These are phyloP conservation scores for Pyrus betulifolia DNA, from an alignment of 306 rosid species.

Conservation along the genomic window DNA sequence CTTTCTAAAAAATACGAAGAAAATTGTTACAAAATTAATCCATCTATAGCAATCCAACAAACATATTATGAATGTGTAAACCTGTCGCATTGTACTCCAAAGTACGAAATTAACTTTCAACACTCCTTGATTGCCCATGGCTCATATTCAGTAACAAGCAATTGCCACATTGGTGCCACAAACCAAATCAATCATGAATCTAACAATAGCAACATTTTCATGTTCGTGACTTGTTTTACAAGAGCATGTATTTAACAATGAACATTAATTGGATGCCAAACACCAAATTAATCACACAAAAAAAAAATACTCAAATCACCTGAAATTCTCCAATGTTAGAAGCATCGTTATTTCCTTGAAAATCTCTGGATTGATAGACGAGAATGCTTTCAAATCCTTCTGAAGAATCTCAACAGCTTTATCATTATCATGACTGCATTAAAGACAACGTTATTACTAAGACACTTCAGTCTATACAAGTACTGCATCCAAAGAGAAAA, in stretches of 20 bases:
- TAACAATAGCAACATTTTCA: neutral
- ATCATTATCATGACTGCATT: conserved; percentile 52
- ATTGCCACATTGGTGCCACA: neutral
- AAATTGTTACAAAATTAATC: too few relatives aligned
- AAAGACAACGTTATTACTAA: neutral
- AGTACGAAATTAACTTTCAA: too few relatives aligned
- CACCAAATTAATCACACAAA: neutral
- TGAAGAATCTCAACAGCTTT: conserved; percentile 71
- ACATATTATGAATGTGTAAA: too few relatives aligned
- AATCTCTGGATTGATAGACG: conserved; percentile 53
- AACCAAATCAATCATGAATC: neutral
- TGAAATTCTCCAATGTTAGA: conserved; percentile 58
- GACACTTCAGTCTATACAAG: neutral
- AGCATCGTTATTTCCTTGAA: conserved; percentile 75
- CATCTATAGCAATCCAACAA: too few relatives aligned
- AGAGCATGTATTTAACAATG: neutral
- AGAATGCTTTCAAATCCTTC: conserved; percentile 67
- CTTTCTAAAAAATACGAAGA: too few relatives aligned
- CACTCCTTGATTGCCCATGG: too few relatives aligned
- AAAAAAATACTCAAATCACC: conserved; percentile 24
- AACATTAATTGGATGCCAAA: neutral
- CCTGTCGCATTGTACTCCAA: too few relatives aligned
- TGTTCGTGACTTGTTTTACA: neutral
- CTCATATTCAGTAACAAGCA: too few relatives aligned
- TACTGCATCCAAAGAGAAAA: neutral